Percentiles rank a stretch among this genome's conserved stretches.
These are phyloP conservation scores for Entomortierella lignicola DNA, from an alignment of 192 early-diverging fungal genomes.

Conservation along the genomic window DNA sequence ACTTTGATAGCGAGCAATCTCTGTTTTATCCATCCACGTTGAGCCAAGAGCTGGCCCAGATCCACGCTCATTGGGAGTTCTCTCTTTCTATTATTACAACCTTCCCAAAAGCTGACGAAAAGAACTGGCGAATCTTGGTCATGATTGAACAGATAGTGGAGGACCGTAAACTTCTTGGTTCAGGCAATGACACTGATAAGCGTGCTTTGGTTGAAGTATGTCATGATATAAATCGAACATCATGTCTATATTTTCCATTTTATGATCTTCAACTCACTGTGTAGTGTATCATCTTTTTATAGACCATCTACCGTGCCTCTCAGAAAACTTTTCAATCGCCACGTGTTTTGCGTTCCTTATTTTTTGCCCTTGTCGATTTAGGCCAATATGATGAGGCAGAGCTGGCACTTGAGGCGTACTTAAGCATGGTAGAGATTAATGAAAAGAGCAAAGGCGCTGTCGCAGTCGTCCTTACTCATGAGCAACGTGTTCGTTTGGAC, in stretches of 20 bases:
- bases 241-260: neutral
- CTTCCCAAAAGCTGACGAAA: constrained; percentile 73
- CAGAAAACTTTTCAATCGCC: constrained; percentile 80
- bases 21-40: constrained; percentile 53
- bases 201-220: constrained; percentile 66
- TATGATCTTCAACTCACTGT: neutral
- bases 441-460: constrained; percentile 37
- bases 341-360: constrained; percentile 70
- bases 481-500: constrained; percentile 32
- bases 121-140: constrained; percentile 64
- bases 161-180: constrained; percentile 66
- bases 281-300: neutral
- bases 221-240: neutral
- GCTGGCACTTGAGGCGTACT: constrained; percentile 73
- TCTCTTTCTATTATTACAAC: constrained; percentile 62
- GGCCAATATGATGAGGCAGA: constrained; percentile 84
- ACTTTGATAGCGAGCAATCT: constrained; percentile 35
- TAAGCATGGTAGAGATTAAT: constrained; percentile 61
- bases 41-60: constrained; percentile 58
- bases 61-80: constrained; percentile 71
- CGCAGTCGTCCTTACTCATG: constrained; percentile 4
- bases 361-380: constrained; percentile 63
- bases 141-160: constrained; percentile 71
- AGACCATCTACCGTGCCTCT: constrained; percentile 71
- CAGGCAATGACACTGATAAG: constrained; percentile 63